These are phyloP conservation scores for Claviceps paspali DNA, from an alignment of 2,329 filamentous ascomycete species.

Conservation along the genomic window DNA sequence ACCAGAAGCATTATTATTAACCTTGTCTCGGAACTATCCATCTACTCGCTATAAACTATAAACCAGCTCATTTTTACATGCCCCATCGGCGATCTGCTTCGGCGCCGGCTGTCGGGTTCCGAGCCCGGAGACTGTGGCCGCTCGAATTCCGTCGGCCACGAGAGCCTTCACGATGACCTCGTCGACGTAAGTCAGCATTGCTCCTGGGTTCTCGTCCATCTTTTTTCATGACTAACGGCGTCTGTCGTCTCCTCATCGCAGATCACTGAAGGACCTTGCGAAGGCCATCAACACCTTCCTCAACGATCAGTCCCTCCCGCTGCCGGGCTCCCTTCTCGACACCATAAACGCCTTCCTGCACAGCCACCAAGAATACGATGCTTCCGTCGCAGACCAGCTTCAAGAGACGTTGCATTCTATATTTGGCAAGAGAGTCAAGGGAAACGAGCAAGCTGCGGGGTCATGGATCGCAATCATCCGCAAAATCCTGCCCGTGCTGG, in stretches of 20 bases:
- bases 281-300: constrained; percentile 40
- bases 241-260: constrained; percentile 12
- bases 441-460: constrained; percentile 39
- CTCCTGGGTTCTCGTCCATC: constrained; percentile 2
- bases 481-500: constrained; percentile 47
- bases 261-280: constrained; percentile 44
- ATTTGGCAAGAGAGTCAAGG: constrained; percentile 48
- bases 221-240: constrained; percentile 8
- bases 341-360: constrained; percentile 53
- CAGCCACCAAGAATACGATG: constrained; percentile 52
- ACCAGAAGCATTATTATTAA: too few species aligned
- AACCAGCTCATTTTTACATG: background rate
- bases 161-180: constrained; percentile 11
- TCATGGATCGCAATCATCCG: constrained; percentile 56
- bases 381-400: constrained; percentile 51
- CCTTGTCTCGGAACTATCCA: too few species aligned
- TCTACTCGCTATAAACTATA: too few species aligned
- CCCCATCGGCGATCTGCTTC: background rate
- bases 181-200: constrained; percentile 11
- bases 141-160: background rate
- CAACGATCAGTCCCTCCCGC: constrained; percentile 36
- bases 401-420: constrained; percentile 57
- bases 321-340: constrained; percentile 48
- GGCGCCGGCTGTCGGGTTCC: background rate
- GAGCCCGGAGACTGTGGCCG: background rate